Percentiles rank a stretch among this genome's conserved stretches.
Evolutionary conservation across 371 early-diverging fungal species (phyloP).

Genomic region (Coemansia sp.): DNA sequence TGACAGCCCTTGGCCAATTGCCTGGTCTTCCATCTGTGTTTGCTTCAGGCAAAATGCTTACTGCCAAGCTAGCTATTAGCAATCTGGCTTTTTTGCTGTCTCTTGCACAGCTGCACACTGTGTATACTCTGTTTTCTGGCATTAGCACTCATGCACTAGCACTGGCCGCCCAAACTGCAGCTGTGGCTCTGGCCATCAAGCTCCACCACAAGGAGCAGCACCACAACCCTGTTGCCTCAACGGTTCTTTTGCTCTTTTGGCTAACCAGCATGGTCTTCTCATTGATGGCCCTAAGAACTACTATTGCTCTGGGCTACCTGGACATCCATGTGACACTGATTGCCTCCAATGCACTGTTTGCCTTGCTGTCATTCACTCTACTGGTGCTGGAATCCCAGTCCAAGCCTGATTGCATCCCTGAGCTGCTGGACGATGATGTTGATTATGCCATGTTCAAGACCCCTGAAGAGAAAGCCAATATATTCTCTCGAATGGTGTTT

Average conservation of each 20-base stretch:
- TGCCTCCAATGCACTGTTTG: slow-evolving; percentile 43
- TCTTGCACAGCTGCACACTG: slow-evolving; percentile 12
- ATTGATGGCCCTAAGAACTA: slow-evolving; percentile 64
- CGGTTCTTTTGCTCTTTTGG: slow-evolving; percentile 76
- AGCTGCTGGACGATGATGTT: slow-evolving; percentile 59
- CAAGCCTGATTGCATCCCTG: slow-evolving; percentile 61
- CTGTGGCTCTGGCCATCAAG: slow-evolving; percentile 55
- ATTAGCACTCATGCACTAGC: slow-evolving; percentile 11
- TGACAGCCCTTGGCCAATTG: slow-evolving; percentile 4
- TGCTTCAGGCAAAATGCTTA: slow-evolving; percentile 24
- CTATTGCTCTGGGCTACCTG: slow-evolving; percentile 49
- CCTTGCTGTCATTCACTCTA: slow-evolving; percentile 52
- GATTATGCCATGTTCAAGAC: slow-evolving; percentile 27
- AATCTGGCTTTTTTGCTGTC: slow-evolving; percentile 22
- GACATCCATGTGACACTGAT: slow-evolving; percentile 49
- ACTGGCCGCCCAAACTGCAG: slow-evolving; percentile 19
- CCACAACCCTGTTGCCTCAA: slow-evolving; percentile 63
- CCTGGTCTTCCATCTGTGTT: slow-evolving; percentile 12
- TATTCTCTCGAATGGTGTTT: slow-evolving; percentile 82
- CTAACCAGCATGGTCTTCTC: slow-evolving; percentile 56
- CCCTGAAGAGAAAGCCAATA: slow-evolving; percentile 83
- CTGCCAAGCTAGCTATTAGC: slow-evolving; percentile 10
- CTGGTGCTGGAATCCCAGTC: slow-evolving; percentile 63
- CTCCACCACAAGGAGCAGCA: slow-evolving; percentile 70
- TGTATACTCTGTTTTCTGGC: slow-evolving; percentile 13